Evolutionary conservation across 345 rosid species (phyloP), one percentile per base, ranked within the genome.

Genomic region (Turritis glabra): DNA sequence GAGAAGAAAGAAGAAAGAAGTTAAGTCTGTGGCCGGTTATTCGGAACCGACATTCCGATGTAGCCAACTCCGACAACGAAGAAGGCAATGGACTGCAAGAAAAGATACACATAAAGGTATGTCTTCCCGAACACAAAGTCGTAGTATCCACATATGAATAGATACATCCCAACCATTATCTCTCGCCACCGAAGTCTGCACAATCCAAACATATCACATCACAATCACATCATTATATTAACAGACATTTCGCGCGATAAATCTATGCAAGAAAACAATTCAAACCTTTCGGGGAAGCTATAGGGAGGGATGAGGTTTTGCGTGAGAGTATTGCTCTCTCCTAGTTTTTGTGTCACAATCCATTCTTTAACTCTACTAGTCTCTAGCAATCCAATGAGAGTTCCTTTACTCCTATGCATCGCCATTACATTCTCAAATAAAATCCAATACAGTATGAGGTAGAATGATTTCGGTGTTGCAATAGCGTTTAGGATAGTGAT

Each of bases 351-450:
- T 2, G 98, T 94, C 22, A 94, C 98, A 53, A 91, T 83, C 98
- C 98, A 94, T 82, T 94, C 98, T 29, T 94, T 91, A 11, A 84
- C 96, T 78, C 95, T 82, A 14, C 98, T 89, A 2, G 86, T 86
- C 78, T 94, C 97, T 11, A 94, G 61, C 80, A 94, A 77, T 19
- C 98, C 98, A 22, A 91, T 87, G 26, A 94, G 83, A 15, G 96
- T 87, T 10, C 93, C 98, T 85, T 86, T 93, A 4, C 89, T 91
- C 32, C 98, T 74, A 69, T 93, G 98, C 75, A 93, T 78, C 0
- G 96, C 89, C 96, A 93, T 89, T n/a, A 91, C 98, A 44, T 91
- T 93, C 83, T 93, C 97, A 23, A 93, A 93, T 1, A 91, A 84
- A 67, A 93, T 88, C 97, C 98, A 93, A 80, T 84, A 78, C 0